Evolutionary conservation across 805 yeast genomes (phyloP), one percentile per base, ranked within the genome.

Genomic region (Metschnikowia picachoensis): DNA sequence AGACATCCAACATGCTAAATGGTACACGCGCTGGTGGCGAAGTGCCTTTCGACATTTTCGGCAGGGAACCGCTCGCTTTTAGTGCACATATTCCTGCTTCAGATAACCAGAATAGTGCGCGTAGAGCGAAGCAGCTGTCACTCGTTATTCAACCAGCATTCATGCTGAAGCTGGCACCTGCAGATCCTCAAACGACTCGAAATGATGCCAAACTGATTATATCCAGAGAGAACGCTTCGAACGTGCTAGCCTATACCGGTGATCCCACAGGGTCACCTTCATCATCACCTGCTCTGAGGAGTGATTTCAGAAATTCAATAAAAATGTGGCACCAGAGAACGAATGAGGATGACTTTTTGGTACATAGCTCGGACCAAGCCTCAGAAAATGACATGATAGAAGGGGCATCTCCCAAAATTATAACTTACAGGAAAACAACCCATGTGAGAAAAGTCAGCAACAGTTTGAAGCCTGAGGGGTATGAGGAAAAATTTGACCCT

Each of bases 131-230:
- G 16, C 35, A 20, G 16, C 47, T n/a, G 37, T 32, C 44, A 15
- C 44, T 45, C 35, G 27, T 11, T n/a, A 44, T 70, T 14, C 72
- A 63, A 44, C 61, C 73, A 9, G 66, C 73, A 15, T 67, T 67
- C 38, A 38, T 61, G 33, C 60, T 61, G 28, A 74, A 74, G 50
- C 65, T 79, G 3, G 58, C 70, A 1, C 82, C 82, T 0, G 81
- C 80, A 0, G 64, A 70, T 49, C 82, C 83, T 0, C 71, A 66
- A 38, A 78, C 81, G 0, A 78, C 82, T 0, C 70, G 58, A 40
- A 69, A 75, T 30, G 81, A 78, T 53, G 82, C 78, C 15, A 74
- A 63, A 37, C 68, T 76, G 60, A 47, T 60, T 15, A 52, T 59
- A 11, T 57, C 63, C n/a, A 58, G 50, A 39, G 62, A 60, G 16